phyloP scores from a whole-genome alignment of 2,329 filamentous ascomycete genomes.

The Sporothrix phasma region DNA sequence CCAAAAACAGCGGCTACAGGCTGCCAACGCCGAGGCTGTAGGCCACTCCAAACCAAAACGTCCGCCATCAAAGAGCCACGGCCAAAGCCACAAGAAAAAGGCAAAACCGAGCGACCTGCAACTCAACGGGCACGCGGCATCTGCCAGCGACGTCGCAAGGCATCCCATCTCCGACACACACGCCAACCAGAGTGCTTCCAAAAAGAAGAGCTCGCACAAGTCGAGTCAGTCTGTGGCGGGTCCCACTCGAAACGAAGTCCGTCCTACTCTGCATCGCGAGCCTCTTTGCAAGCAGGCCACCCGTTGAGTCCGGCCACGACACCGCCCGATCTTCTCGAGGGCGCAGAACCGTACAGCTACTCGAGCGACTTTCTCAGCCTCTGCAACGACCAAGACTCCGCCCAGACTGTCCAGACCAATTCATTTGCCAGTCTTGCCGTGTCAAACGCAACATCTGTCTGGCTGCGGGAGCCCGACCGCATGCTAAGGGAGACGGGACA shows the following conservation, averaged over 20 bases:
- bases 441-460: slow-evolving; percentile 63
- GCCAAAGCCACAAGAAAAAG: slow-evolving; percentile 65
- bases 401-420: slow-evolving; percentile 58
- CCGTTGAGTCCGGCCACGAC: slow-evolving; percentile 68
- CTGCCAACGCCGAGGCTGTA: slow-evolving; percentile 35
- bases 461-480: slow-evolving; percentile 65
- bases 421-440: slow-evolving; percentile 67
- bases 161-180: slow-evolving; percentile 27
- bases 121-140: slow-evolving; percentile 54
- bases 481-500: slow-evolving; percentile 59
- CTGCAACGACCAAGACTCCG: slow-evolving; percentile 51
- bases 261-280: slow-evolving; percentile 52
- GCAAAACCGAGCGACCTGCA: slow-evolving; percentile 58
- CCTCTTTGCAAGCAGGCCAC: slow-evolving; percentile 36
- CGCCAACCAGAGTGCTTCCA: slow-evolving; percentile 49
- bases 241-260: slow-evolving; percentile 55
- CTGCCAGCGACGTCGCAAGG: slow-evolving; percentile 46
- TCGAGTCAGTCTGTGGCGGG: slow-evolving; percentile 65
- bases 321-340: slow-evolving; percentile 53
- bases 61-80: slow-evolving; percentile 63
- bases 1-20: slow-evolving; percentile 49
- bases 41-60: slow-evolving; percentile 65
- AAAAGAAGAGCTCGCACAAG: slow-evolving; percentile 80
- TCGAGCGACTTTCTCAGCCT: slow-evolving; percentile 66
- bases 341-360: slow-evolving; percentile 57